A percentile compares a stretch with the other conserved stretches of the same genome.
These are phyloP conservation scores for Solidago caesia DNA, from an alignment of 129 eudicot species.

Conservation along the genomic window DNA sequence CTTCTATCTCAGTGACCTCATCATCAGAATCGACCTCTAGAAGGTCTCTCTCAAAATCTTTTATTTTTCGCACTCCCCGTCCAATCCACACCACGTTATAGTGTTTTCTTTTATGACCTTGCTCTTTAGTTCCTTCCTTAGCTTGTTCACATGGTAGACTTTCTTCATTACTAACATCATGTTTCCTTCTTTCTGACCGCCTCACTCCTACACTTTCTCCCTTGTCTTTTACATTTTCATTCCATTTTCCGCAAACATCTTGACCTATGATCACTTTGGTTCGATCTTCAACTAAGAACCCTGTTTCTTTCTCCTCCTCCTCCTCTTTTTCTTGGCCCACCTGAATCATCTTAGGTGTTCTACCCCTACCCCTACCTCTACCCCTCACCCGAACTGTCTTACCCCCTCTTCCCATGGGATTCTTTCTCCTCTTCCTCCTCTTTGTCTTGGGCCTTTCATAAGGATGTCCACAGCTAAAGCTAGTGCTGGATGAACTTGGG, in stretches of 20 bases:
- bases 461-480: constrained; percentile 19
- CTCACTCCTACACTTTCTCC: constrained; percentile 16
- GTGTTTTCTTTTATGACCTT: neutral
- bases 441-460: constrained; percentile 15
- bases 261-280: neutral
- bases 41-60: neutral
- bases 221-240: constrained; percentile 18
- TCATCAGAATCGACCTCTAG: constrained; percentile 16
- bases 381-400: constrained; percentile 23
- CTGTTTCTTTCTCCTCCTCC: constrained; percentile 10
- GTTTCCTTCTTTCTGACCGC: constrained; percentile 12
- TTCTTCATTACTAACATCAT: constrained; percentile 20
- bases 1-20: constrained; percentile 20
- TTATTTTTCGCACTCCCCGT: constrained; percentile 20
- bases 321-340: neutral
- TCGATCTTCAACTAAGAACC: neutral
- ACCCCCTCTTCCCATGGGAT: neutral
- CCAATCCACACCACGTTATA: constrained; percentile 29
- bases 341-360: neutral
- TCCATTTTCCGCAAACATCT: neutral
- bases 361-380: constrained; percentile 26
- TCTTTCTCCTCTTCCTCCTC: constrained; percentile 15
- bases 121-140: neutral
- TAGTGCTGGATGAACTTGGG: constrained; percentile 33
- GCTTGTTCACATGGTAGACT: constrained; percentile 13